Evolutionary conservation across 1,139 yeast genomes (phyloP), one percentile per base, ranked within the genome.

Genomic region (Tardiomyces depauwii): DNA sequence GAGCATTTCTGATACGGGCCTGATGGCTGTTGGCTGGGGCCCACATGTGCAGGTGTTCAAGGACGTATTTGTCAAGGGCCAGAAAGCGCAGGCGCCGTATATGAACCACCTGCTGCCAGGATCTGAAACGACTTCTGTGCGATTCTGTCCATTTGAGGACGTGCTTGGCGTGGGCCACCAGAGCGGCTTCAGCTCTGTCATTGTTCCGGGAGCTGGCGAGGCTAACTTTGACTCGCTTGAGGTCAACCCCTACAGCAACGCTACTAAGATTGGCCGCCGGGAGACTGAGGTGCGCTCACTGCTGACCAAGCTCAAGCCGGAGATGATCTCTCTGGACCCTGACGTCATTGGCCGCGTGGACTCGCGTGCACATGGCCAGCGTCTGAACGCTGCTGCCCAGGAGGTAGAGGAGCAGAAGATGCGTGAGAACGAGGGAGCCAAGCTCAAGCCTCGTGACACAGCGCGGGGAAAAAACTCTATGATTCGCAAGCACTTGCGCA

Each of bases 131-230:
- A 80, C 78, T 55, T 77, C 75, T 50, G 69, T 80, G 30, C 75
- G 74, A 56, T 88, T 82, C 61, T 94, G 91, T 25, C 99, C 99
- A 13, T 91, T 82, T 64, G 99, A 93, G 67, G 99, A 93, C 83
- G 73, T 91, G 19, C 72, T 93, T 28, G 95, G 96, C 18, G 77
- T 84, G 9, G 97, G 97, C 2, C 95, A 88, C 61, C 73, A 77
- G 44, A 66, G 70, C 13, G 96, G 97, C 21, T 73, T 88, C 46
- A 77, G 82, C 23, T 82, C 93, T 19, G 59, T 93, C 48, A 83
- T 93, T 54, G 76, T 91, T 48, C 98, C 99, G 38, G 99, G 99
- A 39, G 72, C 97, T 44, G 99, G 98, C 71, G 98, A 93, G 68
- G 96, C 98, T 51, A 93, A 93, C 67, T 89, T 77, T 62, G 99